Evolutionary conservation across 2,329 filamentous ascomycete species (phyloP).

Genomic region (Penicillium sp.): DNA sequence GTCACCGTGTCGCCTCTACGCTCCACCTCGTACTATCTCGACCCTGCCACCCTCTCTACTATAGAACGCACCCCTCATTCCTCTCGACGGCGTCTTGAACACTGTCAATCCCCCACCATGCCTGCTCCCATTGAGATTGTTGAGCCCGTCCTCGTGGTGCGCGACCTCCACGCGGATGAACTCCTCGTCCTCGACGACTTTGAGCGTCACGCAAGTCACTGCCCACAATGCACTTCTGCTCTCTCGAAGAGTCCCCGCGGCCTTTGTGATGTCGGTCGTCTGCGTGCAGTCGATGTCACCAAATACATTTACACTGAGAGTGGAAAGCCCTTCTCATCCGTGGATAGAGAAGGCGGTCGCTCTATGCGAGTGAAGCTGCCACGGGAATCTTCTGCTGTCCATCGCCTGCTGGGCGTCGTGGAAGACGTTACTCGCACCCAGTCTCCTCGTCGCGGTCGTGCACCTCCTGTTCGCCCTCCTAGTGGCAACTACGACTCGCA

Average conservation of each 20-base stretch:
- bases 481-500: conserved; percentile 34
- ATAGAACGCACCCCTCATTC: conserved; percentile 19
- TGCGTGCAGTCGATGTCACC: conserved; percentile 31
- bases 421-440: conserved; percentile 37
- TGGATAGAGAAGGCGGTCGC: conserved; percentile 38
- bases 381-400: conserved; percentile 29
- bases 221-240: conserved; percentile 29
- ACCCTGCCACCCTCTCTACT: conserved; percentile 16
- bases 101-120: conserved; percentile 29
- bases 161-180: conserved; percentile 35
- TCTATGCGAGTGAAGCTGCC: conserved; percentile 42
- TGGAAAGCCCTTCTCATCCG: conserved; percentile 38
- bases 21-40: conserved; percentile 21
- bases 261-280: conserved; percentile 35
- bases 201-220: conserved; percentile 35
- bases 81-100: conserved; percentile 13
- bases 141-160: conserved; percentile 27
- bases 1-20: conserved; percentile 30
- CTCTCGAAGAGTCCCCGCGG: conserved; percentile 22
- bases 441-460: conserved; percentile 11
- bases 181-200: conserved; percentile 34
- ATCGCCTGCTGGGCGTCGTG: conserved; percentile 39
- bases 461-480: conserved; percentile 13
- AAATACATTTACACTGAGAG: conserved; percentile 35
- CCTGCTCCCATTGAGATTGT: conserved; percentile 25